These are phyloP conservation scores for Scheffersomyces insectosa DNA, from an alignment of 1,139 yeast genomes.

Conservation along the genomic window DNA sequence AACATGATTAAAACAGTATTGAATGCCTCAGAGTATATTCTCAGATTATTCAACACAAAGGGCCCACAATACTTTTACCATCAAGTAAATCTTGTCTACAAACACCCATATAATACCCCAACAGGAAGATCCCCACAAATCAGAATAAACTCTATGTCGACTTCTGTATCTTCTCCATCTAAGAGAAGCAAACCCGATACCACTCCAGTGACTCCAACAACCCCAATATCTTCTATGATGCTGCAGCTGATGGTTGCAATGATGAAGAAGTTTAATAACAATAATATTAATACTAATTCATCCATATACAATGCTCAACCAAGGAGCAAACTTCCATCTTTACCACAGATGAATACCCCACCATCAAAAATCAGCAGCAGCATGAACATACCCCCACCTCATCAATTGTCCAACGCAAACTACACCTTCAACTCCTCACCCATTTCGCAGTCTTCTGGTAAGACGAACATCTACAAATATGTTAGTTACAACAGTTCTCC, in stretches of 20 bases:
- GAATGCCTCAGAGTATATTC: constrained; percentile 34
- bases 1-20: constrained; percentile 32
- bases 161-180: background rate
- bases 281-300: background rate
- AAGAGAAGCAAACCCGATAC: background rate
- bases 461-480: constrained; percentile 8
- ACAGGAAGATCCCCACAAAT: constrained; percentile 3
- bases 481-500: constrained; percentile 7
- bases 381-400: constrained; percentile 11
- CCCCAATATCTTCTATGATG: background rate
- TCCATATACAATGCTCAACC: background rate
- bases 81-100: constrained; percentile 21
- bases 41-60: constrained; percentile 31
- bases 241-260: background rate
- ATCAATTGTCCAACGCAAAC: constrained; percentile 4
- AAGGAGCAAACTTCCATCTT: background rate
- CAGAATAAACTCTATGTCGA: constrained; percentile 7
- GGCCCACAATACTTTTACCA: constrained; percentile 37
- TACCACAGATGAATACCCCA: background rate
- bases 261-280: background rate
- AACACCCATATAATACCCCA: constrained; percentile 5
- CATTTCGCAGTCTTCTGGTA: constrained; percentile 1
- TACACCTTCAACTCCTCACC: constrained; percentile 1
- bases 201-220: background rate
- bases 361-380: background rate